A percentile compares a stretch with the other conserved stretches of the same genome.
Conservation (phyloP, 768 basidiomycete genomes). For the Basidioascus undulatus region DNA sequence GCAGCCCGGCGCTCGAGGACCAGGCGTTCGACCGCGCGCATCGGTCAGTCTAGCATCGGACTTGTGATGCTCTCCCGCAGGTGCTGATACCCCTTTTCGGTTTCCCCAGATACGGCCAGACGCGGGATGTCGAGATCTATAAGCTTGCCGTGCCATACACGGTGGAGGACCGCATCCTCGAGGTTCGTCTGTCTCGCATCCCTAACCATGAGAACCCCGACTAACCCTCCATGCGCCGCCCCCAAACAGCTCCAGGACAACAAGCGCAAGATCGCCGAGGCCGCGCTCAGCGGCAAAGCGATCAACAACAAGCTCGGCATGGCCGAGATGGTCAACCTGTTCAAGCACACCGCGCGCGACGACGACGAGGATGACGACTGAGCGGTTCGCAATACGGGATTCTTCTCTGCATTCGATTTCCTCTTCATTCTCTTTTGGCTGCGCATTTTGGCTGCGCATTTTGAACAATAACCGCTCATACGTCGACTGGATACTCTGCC, state of each 20-base stretch:
- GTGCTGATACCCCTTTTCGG: background rate
- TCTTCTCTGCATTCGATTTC: no score
- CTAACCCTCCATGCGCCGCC: background rate
- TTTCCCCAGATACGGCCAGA: constrained; percentile 41
- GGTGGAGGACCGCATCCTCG: constrained; percentile 66
- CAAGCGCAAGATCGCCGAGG: constrained; percentile 60
- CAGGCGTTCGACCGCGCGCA: constrained; percentile 86
- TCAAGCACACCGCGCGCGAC: no score
- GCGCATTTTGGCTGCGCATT: no score
- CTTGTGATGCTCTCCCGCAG: no score
- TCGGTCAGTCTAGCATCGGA: constrained; percentile 19
- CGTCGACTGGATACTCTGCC: no score
- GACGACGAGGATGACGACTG: no score
- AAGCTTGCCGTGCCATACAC: constrained; percentile 41
- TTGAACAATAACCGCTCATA: no score
- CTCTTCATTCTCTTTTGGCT: no score
- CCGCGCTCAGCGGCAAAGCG: constrained; percentile 70
- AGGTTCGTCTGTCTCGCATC: constrained; percentile 21
- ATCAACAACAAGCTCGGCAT: constrained; percentile 36
- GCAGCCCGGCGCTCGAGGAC: constrained; percentile 71
- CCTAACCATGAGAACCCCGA: background rate
- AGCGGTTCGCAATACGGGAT: no score
- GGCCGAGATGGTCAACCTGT: background rate
- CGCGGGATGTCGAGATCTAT: constrained; percentile 59
- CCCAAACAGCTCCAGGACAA: constrained; percentile 51